A percentile compares a stretch with the other conserved stretches of the same genome.
phyloP scores from a whole-genome alignment of 257 asterid genomes.

The Vinca minor region DNA sequence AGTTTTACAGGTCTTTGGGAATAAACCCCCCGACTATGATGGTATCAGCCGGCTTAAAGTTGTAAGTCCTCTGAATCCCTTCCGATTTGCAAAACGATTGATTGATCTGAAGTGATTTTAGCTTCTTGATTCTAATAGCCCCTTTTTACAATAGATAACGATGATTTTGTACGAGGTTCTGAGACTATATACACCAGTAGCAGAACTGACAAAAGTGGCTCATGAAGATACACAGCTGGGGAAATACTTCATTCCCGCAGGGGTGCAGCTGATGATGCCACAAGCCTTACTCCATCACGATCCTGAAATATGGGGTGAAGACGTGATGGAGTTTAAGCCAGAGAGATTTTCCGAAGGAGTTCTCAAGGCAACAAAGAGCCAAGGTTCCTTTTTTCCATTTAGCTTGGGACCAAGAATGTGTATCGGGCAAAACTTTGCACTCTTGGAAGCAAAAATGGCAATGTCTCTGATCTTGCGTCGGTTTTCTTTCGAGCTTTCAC shows the following conservation, averaged over 20 bases:
- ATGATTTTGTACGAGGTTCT: constrained; percentile 45
- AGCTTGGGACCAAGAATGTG: constrained; percentile 50
- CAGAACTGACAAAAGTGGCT: constrained; percentile 23
- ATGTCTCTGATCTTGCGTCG: constrained; percentile 29
- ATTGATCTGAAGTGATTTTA: neutral
- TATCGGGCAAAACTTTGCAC: constrained; percentile 47
- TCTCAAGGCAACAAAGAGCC: constrained; percentile 35
- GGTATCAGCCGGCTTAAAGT: constrained; percentile 42
- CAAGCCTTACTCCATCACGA: constrained; percentile 33
- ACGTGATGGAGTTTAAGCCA: constrained; percentile 42
- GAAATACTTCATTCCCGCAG: constrained; percentile 29
- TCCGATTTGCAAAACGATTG: neutral
- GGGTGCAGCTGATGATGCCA: constrained; percentile 31
- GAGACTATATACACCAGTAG: constrained; percentile 42
- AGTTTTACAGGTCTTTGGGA: constrained; percentile 28
- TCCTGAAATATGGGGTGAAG: constrained; percentile 36
- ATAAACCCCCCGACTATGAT: constrained; percentile 29
- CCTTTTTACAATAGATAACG: constrained; percentile 20
- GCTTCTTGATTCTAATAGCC: neutral
- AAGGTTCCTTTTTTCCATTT: constrained; percentile 35
- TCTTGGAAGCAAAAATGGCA: constrained; percentile 40
- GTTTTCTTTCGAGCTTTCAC: constrained; percentile 41
- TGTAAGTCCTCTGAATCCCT: constrained; percentile 26
- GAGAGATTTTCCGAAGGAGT: constrained; percentile 37
- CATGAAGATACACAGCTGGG: constrained; percentile 38